phyloP scores from a whole-genome alignment of 1,139 yeast genomes.

The Yamadazyma buinensis region DNA sequence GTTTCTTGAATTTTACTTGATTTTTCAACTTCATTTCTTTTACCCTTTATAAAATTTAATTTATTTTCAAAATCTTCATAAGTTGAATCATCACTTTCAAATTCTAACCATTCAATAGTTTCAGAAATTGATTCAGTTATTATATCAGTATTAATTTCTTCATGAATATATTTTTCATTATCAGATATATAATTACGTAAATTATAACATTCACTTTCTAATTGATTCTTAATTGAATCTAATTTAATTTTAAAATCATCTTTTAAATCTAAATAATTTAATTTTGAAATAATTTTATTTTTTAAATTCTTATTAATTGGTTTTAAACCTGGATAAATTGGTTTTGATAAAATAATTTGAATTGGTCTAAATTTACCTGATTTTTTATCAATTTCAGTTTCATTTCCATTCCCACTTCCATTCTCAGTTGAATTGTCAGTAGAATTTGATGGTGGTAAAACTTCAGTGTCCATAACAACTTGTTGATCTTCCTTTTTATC shows the following conservation, averaged over 20 bases:
- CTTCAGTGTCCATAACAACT: constrained; percentile 4
- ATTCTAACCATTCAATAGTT: constrained; percentile 75
- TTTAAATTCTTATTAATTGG: constrained; percentile 46
- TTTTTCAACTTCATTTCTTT: constrained; percentile 20
- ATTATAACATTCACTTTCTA: constrained; percentile 58
- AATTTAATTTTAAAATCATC: constrained; percentile 47
- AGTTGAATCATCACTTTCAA: constrained; percentile 58
- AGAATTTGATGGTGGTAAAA: constrained; percentile 13
- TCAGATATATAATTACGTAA: constrained; percentile 52
- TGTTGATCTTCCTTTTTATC: constrained; percentile 17
- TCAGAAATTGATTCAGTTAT: constrained; percentile 35
- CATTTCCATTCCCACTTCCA: constrained; percentile 13
- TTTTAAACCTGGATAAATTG: constrained; percentile 35
- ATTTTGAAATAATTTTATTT: constrained; percentile 24
- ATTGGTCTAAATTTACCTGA: constrained; percentile 19
- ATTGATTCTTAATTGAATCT: constrained; percentile 48
- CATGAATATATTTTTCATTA: constrained; percentile 37
- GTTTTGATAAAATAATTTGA: constrained; percentile 21
- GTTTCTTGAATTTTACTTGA: constrained; percentile 23
- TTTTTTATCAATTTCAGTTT: constrained; percentile 16
- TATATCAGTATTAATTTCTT: constrained; percentile 29
- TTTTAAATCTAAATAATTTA: constrained; percentile 31
- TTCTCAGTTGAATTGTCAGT: constrained; percentile 4
- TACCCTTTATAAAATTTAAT: constrained; percentile 17
- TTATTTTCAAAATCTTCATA: constrained; percentile 35